Conservation (phyloP, 345 rosid species). For the Citrus sp. region DNA sequence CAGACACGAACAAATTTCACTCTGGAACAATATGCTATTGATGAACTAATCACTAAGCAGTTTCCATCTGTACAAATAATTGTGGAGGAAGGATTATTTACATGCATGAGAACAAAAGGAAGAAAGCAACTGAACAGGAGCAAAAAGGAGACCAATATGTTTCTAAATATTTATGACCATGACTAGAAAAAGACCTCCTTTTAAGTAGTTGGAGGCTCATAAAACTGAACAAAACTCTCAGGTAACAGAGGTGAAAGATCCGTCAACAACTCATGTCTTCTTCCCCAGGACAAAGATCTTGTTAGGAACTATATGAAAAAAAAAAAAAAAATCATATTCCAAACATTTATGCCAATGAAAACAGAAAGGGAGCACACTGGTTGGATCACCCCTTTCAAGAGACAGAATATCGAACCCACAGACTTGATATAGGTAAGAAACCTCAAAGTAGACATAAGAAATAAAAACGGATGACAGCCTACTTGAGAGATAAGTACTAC, state of each 20-base stretch:
- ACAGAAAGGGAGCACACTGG: not conserved
- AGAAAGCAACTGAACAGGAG: too few relatives aligned
- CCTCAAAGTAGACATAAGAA: not conserved
- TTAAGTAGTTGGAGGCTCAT: too few relatives aligned
- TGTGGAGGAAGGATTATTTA: too few relatives aligned
- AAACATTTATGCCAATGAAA: not conserved
- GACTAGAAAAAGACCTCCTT: too few relatives aligned
- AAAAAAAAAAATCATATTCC: not conserved
- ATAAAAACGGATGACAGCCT: slow-evolving; percentile 2
- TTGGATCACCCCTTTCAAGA: not conserved
- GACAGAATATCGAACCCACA: not conserved
- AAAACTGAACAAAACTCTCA: not conserved
- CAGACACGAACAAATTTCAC: too few relatives aligned
- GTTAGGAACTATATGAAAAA: not conserved
- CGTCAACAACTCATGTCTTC: not conserved
- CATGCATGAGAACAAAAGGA: too few relatives aligned
- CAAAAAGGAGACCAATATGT: too few relatives aligned
- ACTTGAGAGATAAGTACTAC: not conserved
- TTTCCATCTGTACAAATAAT: too few relatives aligned
- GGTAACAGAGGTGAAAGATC: not conserved
- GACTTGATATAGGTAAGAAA: not conserved
- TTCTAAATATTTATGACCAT: too few relatives aligned
- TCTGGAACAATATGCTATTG: too few relatives aligned
- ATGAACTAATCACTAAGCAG: too few relatives aligned
- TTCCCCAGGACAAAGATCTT: not conserved